phyloP scores from a whole-genome alignment of 352 stramenopile genomes.

The Phytophthora vignae region DNA sequence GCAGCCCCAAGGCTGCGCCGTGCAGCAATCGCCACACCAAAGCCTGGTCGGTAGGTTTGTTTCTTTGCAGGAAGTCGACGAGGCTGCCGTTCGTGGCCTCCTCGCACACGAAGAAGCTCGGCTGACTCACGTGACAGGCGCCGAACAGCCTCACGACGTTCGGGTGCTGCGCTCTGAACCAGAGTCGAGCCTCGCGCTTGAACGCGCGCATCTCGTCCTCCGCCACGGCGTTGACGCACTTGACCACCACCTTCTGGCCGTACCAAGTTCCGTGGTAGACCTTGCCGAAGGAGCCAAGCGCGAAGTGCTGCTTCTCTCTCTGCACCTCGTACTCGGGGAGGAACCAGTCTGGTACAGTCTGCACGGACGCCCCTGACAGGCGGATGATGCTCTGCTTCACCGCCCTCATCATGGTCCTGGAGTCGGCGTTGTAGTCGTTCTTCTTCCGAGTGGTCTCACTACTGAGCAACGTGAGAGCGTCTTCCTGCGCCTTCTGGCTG shows the following conservation, averaged over 20 bases:
- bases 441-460: not conserved
- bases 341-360: slow-evolving; percentile 21
- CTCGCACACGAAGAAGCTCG: slow-evolving; percentile 31
- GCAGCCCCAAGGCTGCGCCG: slow-evolving; percentile 24
- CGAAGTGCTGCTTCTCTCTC: slow-evolving; percentile 15
- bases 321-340: slow-evolving; percentile 20
- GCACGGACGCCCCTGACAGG: not conserved
- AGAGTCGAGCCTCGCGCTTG: slow-evolving; percentile 24
- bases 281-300: slow-evolving; percentile 20
- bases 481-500: not conserved
- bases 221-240: slow-evolving; percentile 17
- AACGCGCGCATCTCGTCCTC: slow-evolving; percentile 28
- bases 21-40: slow-evolving; percentile 26
- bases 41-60: not conserved
- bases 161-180: slow-evolving; percentile 10
- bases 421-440: not conserved
- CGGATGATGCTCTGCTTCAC: not conserved
- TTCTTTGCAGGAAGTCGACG: not conserved
- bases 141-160: slow-evolving; percentile 25
- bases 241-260: slow-evolving; percentile 28
- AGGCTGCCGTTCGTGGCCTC: slow-evolving; percentile 12
- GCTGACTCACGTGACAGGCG: slow-evolving; percentile 12
- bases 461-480: slow-evolving; percentile 2
- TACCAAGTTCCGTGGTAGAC: slow-evolving; percentile 28
- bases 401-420: too few species aligned